These are phyloP conservation scores for Diophrys appendiculata DNA, from an alignment of 73 alveolate genomes.

Conservation along the genomic window DNA sequence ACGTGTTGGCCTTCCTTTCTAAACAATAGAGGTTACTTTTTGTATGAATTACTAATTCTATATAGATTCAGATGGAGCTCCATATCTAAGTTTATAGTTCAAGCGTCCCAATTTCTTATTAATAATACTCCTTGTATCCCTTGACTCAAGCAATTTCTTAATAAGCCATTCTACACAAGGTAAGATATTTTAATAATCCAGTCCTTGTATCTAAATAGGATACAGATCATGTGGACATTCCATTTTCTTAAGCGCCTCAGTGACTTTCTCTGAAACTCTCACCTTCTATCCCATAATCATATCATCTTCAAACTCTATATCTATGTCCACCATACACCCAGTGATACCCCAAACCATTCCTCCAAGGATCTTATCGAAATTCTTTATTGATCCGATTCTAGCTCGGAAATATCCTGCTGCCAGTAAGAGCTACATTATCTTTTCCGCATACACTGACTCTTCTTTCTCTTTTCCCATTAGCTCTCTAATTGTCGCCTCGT, in stretches of 20 bases:
- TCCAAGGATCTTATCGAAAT: conserved; percentile 96
- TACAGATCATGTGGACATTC: conserved; percentile 87
- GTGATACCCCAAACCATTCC: conserved; percentile 96
- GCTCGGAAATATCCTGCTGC: conserved; percentile 97
- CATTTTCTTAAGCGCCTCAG: conserved; percentile 80
- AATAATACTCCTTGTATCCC: conserved; percentile 89
- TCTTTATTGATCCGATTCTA: conserved; percentile 78
- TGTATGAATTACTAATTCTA: conserved; percentile 22
- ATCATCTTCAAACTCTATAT: conserved; percentile 94
- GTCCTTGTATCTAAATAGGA: conserved; percentile 93
- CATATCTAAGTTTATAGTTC: background rate
- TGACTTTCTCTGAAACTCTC: conserved; percentile 88
- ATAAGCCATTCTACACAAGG: conserved; percentile 94
- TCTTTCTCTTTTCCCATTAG: conserved; percentile 36
- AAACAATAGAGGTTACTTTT: conserved; percentile 51
- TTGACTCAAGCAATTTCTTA: conserved; percentile 82
- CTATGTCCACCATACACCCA: conserved; percentile 86
- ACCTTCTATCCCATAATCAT: conserved; percentile 92
- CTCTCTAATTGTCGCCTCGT: background rate
- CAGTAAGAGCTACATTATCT: conserved; percentile 82
- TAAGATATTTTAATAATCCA: conserved; percentile 83
- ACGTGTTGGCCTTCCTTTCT: conserved; percentile 72
- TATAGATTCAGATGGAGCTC: background rate
- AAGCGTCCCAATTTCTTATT: conserved; percentile 68
- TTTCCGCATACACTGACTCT: conserved; percentile 34